Evolutionary conservation across 805 yeast species (phyloP).

Genomic region (Yarrowia keelungensis): DNA sequence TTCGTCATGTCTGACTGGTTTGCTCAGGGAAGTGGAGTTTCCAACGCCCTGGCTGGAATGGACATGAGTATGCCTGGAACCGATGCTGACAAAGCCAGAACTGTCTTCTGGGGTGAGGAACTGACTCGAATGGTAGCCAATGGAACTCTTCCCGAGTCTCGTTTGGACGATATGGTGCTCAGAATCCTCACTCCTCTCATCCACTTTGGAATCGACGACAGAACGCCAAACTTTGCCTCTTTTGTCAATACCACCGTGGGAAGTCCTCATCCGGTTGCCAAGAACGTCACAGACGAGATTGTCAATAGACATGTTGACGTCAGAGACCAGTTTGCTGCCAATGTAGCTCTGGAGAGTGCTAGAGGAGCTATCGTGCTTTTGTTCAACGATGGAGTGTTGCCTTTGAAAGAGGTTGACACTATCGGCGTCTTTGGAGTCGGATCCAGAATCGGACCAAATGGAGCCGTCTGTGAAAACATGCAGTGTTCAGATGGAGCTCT

Average conservation of each 20-base stretch:
- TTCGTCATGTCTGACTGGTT: slow-evolving; percentile 73
- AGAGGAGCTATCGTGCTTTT: slow-evolving; percentile 61
- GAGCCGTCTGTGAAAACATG: slow-evolving; percentile 61
- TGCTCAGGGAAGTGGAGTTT: slow-evolving; percentile 63
- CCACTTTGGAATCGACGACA: slow-evolving; percentile 45
- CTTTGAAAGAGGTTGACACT: slow-evolving; percentile 56
- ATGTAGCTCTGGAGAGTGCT: slow-evolving; percentile 60
- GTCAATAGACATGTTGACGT: slow-evolving; percentile 64
- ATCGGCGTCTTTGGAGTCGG: slow-evolving; percentile 49
- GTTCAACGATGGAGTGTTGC: slow-evolving; percentile 61
- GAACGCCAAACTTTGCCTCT: slow-evolving; percentile 62
- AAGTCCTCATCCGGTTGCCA: slow-evolving; percentile 47
- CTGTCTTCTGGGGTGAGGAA: slow-evolving; percentile 60
- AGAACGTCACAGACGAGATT: slow-evolving; percentile 55
- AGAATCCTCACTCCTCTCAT: slow-evolving; percentile 60
- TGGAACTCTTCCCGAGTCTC: slow-evolving; percentile 59
- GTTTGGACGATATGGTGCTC: slow-evolving; percentile 68
- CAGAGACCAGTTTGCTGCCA: slow-evolving; percentile 55
- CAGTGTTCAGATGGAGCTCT: slow-evolving; percentile 61
- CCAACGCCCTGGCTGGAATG: slow-evolving; percentile 63
- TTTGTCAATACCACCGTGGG: slow-evolving; percentile 63
- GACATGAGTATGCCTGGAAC: slow-evolving; percentile 70
- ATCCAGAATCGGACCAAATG: slow-evolving; percentile 59
- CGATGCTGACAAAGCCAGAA: slow-evolving; percentile 46
- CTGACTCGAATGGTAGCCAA: slow-evolving; percentile 63